A percentile compares a stretch with the other conserved stretches of the same genome.
Evolutionary conservation across 1,139 yeast species (phyloP).

Genomic region (Pichia sp.): DNA sequence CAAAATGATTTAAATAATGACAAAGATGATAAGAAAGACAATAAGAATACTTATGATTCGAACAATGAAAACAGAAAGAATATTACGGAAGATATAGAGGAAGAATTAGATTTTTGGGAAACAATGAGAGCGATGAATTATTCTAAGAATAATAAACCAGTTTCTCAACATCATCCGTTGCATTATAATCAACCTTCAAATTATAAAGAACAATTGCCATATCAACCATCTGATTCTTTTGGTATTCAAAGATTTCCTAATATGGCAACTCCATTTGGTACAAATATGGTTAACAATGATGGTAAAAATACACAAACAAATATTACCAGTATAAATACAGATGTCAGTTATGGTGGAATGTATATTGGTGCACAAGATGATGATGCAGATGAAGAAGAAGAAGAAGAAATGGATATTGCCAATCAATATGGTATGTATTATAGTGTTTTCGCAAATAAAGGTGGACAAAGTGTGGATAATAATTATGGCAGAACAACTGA

Average conservation of each 20-base stretch:
- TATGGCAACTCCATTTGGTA: constrained; percentile 17
- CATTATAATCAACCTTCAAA: constrained; percentile 32
- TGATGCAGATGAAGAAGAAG: constrained; percentile 28
- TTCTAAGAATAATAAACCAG: constrained; percentile 31
- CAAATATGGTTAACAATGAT: constrained; percentile 2
- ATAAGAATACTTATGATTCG: background rate
- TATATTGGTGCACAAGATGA: constrained; percentile 24
- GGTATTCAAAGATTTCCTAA: constrained; percentile 19
- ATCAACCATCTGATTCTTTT: constrained; percentile 19
- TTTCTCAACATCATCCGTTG: constrained; percentile 45
- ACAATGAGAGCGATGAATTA: constrained; percentile 50
- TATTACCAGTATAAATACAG: constrained; percentile 5
- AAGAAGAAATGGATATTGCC: constrained; percentile 26
- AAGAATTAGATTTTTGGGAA: constrained; percentile 66
- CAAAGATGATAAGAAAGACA: background rate
- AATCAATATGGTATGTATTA: constrained; percentile 30
- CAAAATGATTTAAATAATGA: background rate
- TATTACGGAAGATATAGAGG: constrained; percentile 34
- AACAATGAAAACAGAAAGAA: constrained; percentile 2
- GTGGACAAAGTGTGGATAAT: constrained; percentile 7
- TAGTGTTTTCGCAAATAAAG: constrained; percentile 23
- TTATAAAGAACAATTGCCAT: constrained; percentile 16
- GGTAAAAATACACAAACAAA: constrained; percentile 9
- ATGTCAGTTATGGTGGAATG: constrained; percentile 16
- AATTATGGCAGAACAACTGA: constrained; percentile 4